Percentiles rank a stretch among this genome's conserved stretches.
phyloP scores from a whole-genome alignment of 345 rosid species.

The Dipteronia sinensis region DNA sequence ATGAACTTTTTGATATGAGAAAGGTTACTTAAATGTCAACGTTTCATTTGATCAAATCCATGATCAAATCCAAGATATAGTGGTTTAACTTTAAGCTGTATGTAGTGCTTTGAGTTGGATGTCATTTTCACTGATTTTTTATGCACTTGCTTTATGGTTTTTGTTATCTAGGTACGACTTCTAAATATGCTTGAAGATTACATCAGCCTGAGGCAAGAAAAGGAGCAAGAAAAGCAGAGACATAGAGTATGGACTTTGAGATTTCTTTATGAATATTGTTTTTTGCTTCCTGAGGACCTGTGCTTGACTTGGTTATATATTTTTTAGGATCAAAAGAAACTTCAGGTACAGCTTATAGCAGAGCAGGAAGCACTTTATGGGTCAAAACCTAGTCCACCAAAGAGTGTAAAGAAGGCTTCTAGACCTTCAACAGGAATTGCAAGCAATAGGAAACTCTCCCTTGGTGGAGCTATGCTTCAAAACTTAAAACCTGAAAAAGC shows the following conservation, averaged over 20 bases:
- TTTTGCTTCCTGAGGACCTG: not conserved
- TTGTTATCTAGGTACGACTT: conserved; percentile 49
- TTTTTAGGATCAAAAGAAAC: conserved; percentile 65
- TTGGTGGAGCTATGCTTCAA: conserved; percentile 67
- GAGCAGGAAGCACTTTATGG: conserved; percentile 66
- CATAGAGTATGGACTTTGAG: conserved; percentile 49
- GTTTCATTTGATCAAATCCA: conserved; percentile 2
- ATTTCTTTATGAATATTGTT: not conserved
- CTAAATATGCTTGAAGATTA: conserved; percentile 63
- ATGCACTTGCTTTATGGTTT: conserved; percentile 7
- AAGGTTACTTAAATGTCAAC: not conserved
- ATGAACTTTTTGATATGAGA: not conserved
- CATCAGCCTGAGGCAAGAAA: conserved; percentile 50
- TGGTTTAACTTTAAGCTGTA: not conserved
- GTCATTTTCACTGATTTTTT: not conserved
- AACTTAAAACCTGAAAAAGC: conserved; percentile 45
- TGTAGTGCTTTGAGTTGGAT: not conserved
- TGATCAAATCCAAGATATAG: not conserved
- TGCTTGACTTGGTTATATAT: conserved; percentile 18
- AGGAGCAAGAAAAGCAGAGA: conserved; percentile 60
- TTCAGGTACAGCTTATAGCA: conserved; percentile 57
- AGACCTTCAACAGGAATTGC: conserved; percentile 40
- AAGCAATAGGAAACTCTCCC: conserved; percentile 54
- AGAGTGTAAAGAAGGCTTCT: conserved; percentile 51
- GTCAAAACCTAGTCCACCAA: conserved; percentile 65